Conservation (phyloP, 225 moss, liverwort and hornwort genomes). For the Neckera pumila region DNA sequence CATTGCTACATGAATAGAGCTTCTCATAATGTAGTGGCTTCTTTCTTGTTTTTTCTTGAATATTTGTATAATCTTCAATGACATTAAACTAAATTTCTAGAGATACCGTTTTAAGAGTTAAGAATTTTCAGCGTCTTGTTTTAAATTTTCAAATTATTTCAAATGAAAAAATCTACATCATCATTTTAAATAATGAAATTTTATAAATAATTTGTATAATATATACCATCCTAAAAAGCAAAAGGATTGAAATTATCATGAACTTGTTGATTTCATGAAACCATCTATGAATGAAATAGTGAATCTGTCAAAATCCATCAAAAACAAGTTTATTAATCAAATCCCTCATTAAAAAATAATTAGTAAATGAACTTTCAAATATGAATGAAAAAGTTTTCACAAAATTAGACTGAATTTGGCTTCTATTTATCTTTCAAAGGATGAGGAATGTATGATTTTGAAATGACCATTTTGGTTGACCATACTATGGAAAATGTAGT, state of each 20-base stretch:
- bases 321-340: not conserved
- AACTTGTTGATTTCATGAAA: not conserved
- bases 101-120: accelerated
- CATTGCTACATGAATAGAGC: accelerated
- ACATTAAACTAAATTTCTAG: not conserved
- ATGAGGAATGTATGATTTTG: not conserved
- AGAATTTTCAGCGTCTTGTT: accelerated
- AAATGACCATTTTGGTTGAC: not conserved
- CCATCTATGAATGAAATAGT: not conserved
- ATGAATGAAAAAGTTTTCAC: not conserved
- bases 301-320: not conserved
- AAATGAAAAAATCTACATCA: not conserved
- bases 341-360: not conserved
- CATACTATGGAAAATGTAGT: not conserved
- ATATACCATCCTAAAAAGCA: not conserved
- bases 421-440: not conserved
- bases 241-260: not conserved
- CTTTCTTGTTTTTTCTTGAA: not conserved
- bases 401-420: not conserved
- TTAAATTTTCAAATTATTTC: not conserved
- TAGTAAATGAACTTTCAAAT: not conserved
- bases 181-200: not conserved
- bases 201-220: not conserved
- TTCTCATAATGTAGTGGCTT: not conserved
- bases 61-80: not conserved